Percentiles rank a stretch among this genome's conserved stretches.
These are phyloP conservation scores for Globisporangium lucens DNA, from an alignment of 352 stramenopile species.

Conservation along the genomic window DNA sequence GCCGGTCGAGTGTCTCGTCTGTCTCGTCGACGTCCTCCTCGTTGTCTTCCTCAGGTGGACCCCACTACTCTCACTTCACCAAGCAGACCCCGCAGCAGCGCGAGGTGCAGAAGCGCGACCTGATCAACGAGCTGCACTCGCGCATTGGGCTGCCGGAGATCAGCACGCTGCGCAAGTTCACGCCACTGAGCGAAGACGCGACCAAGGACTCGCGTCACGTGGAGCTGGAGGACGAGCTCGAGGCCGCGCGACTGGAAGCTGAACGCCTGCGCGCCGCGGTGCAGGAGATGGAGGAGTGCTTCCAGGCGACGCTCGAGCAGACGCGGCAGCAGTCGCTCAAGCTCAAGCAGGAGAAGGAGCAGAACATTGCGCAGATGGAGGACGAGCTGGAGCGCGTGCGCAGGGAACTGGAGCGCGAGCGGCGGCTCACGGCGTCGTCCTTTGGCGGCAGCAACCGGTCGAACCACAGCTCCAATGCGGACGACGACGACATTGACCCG, in stretches of 20 bases:
- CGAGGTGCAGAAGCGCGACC: slow-evolving; percentile 55
- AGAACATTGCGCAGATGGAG: slow-evolving; percentile 46
- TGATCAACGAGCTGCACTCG: slow-evolving; percentile 77
- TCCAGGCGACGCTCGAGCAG: slow-evolving; percentile 42
- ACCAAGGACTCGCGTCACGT: slow-evolving; percentile 42
- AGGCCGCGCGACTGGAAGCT: slow-evolving; percentile 50
- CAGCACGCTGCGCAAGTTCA: slow-evolving; percentile 61
- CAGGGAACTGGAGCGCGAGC: slow-evolving; percentile 49
- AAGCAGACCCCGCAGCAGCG: slow-evolving; percentile 22
- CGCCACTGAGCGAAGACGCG: slow-evolving; percentile 52
- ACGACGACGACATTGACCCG: slow-evolving; percentile 24
- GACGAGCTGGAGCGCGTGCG: slow-evolving; percentile 49
- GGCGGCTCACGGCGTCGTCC: slow-evolving; percentile 29
- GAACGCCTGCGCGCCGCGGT: slow-evolving; percentile 54
- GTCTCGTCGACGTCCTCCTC: slow-evolving; percentile 1
- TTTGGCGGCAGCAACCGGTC: slow-evolving; percentile 34
- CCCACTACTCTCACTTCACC: neutral
- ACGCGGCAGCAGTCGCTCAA: slow-evolving; percentile 58
- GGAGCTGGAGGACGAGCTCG: slow-evolving; percentile 51
- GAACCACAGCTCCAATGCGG: slow-evolving; percentile 20
- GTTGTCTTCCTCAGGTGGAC: neutral
- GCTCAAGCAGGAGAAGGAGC: slow-evolving; percentile 50
- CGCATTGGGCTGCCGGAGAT: slow-evolving; percentile 71
- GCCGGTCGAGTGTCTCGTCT: slow-evolving; percentile 1
- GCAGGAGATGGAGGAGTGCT: slow-evolving; percentile 55